Evolutionary conservation across 2,329 filamentous ascomycete species (phyloP), one percentile per base, ranked within the genome.

Genomic region (Pseudogymnoascus sp.): DNA sequence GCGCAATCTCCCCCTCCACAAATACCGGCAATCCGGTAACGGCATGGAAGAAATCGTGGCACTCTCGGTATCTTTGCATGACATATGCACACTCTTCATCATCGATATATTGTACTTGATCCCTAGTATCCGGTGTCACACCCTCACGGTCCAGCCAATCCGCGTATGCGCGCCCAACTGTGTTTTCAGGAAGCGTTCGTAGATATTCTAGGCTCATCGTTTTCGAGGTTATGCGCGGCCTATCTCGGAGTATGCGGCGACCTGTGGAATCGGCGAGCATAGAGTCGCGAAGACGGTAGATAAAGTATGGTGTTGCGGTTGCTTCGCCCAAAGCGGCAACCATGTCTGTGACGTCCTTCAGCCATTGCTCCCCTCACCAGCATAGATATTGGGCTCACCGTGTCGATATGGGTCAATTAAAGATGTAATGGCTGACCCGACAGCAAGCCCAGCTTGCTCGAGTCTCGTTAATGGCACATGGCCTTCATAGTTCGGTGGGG

Each of bases 41-140:
- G 0, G 95, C 93, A 75, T 99, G 95, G 78, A 96, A 97, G 77
- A 99, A 97, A 75, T 99, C 95, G 75, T 99, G 95, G 69, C 90
- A 96, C 77, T 99, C 95, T 66, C 95, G 87, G 76, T 99, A 99
- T 62, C 95, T 86, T 79, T 97, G 95, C 90, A 99, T 96, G 16
- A 97, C 95, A 78, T 97, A 99, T 37, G 95, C 95, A 74, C 93
- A 96, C 77, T 99, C 95, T 70, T 89, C 88, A 73, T 97, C 88
- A 75, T 97, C 93, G 66, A 99, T 92, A 78, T 96, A 97, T 61
- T 90, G 86, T 42, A 99, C 95, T 1, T 76, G 75, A 42, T 88
- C 81, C 53, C 95, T 86, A 5, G 93, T 96, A 75, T 99, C 95
- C 0, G 95, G 95, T 7, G 90, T 90, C 12, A 99, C 93, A 66